Evolutionary conservation across 1,139 yeast genomes (phyloP).

Genomic region (Taphrina confusa): DNA sequence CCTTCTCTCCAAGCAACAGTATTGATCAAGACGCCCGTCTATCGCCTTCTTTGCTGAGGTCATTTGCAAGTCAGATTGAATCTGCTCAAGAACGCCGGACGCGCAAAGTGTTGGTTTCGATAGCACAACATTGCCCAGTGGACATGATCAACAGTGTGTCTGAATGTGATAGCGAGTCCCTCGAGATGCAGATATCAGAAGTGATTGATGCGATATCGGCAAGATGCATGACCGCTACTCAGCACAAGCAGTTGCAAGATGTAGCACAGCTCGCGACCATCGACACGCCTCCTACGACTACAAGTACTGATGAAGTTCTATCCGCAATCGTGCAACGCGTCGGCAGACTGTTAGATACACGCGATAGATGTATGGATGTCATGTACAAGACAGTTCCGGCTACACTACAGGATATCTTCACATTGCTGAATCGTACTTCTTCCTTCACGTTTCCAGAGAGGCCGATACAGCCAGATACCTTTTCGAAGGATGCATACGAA

Average conservation of each 20-base stretch:
- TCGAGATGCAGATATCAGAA: not conserved
- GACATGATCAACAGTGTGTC: not conserved
- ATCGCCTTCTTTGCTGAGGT: not conserved
- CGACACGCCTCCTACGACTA: not conserved
- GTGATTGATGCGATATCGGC: not conserved
- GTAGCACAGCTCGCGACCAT: not conserved
- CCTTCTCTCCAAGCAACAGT: not conserved
- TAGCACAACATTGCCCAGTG: constrained; percentile 1
- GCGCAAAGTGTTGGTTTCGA: not conserved
- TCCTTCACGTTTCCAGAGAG: constrained; percentile 14
- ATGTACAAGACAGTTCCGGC: constrained; percentile 25
- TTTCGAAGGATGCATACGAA: not conserved
- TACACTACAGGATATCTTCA: constrained; percentile 10
- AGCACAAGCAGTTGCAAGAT: not conserved
- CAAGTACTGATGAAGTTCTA: not conserved
- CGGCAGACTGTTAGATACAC: not conserved
- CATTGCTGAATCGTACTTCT: constrained; percentile 5
- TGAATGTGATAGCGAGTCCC: not conserved
- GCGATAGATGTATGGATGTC: not conserved
- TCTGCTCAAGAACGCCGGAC: not conserved
- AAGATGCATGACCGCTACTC: not conserved
- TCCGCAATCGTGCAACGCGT: not conserved
- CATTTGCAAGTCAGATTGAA: not conserved
- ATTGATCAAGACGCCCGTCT: not conserved
- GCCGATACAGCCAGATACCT: not conserved